Percentiles rank a stretch among this genome's conserved stretches.
These are phyloP conservation scores for Ambrosia hybrid DNA, from an alignment of 140 eudicot genomes.

Conservation along the genomic window DNA sequence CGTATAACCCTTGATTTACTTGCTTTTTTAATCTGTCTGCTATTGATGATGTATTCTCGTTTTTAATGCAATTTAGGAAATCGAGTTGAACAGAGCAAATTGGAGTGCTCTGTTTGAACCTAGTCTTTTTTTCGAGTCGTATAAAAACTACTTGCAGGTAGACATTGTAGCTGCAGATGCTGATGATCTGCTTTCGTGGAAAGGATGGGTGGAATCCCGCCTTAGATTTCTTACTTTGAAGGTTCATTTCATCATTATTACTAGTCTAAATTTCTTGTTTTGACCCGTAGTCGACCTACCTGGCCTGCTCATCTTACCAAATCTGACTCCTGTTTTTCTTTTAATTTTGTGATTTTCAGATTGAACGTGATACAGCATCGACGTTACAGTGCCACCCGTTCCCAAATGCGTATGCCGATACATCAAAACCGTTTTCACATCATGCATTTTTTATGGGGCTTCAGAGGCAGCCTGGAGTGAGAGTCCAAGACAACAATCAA, in stretches of 20 bases:
- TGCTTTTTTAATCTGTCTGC: conserved; percentile 7
- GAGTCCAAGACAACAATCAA: conserved; percentile 73
- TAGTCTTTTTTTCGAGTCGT: conserved; percentile 70
- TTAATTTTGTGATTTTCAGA: conserved; percentile 43
- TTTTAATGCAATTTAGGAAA: conserved; percentile 53
- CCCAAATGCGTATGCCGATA: conserved; percentile 62
- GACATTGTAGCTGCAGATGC: conserved; percentile 68
- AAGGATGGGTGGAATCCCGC: conserved; percentile 93
- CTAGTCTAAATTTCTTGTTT: not conserved
- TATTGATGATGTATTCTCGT: conserved; percentile 12
- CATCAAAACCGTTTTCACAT: conserved; percentile 58
- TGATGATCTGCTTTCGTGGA: conserved; percentile 83
- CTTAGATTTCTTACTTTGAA: conserved; percentile 71
- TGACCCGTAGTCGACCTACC: not conserved
- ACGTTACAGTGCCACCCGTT: conserved; percentile 86
- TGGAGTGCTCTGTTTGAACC: conserved; percentile 82
- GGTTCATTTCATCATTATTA: conserved; percentile 42
- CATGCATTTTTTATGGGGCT: conserved; percentile 87
- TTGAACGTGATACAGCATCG: conserved; percentile 67
- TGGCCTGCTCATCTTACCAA: not conserved
- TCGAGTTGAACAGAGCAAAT: conserved; percentile 67
- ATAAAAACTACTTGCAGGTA: conserved; percentile 78
- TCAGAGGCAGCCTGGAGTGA: conserved; percentile 71
- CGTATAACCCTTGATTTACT: conserved; percentile 1
- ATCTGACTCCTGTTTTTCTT: conserved; percentile 3